phyloP scores from a whole-genome alignment of 345 rosid genomes.

The Hirschfeldia incana region DNA sequence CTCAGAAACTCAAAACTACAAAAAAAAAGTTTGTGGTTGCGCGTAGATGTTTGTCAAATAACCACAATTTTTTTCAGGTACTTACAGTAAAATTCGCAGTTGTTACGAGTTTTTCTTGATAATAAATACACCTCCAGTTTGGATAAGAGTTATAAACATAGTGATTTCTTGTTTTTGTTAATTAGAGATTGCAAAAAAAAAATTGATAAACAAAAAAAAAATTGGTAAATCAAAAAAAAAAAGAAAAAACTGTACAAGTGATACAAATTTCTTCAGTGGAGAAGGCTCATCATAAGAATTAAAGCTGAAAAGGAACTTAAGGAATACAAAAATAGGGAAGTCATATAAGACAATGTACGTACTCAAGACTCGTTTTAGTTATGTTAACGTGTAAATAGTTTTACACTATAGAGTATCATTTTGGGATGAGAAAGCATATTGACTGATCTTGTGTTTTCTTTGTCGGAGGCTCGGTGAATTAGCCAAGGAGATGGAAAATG shows the following conservation, averaged over 20 bases:
- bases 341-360: constrained; percentile 3
- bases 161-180: not conserved
- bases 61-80: not conserved
- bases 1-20: not conserved
- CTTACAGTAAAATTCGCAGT: not conserved
- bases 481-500: not conserved
- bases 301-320: constrained; percentile 18
- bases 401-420: not conserved
- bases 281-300: not conserved
- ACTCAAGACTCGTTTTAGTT: not conserved
- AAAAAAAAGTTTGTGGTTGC: not conserved
- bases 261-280: constrained; percentile 6
- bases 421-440: not conserved
- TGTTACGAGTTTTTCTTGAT: not conserved
- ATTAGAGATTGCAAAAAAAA: too few relatives aligned
- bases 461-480: not conserved
- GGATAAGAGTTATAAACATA: not conserved
- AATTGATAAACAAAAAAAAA: not conserved
- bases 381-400: not conserved
- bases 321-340: not conserved
- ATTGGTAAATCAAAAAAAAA: not conserved
- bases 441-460: not conserved
- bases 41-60: not conserved
- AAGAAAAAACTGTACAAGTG: not conserved
- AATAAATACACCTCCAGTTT: not conserved